Evolutionary conservation across 2,329 filamentous ascomycete species (phyloP), one percentile per base, ranked within the genome.

Genomic region (Trichophyton equinum): DNA sequence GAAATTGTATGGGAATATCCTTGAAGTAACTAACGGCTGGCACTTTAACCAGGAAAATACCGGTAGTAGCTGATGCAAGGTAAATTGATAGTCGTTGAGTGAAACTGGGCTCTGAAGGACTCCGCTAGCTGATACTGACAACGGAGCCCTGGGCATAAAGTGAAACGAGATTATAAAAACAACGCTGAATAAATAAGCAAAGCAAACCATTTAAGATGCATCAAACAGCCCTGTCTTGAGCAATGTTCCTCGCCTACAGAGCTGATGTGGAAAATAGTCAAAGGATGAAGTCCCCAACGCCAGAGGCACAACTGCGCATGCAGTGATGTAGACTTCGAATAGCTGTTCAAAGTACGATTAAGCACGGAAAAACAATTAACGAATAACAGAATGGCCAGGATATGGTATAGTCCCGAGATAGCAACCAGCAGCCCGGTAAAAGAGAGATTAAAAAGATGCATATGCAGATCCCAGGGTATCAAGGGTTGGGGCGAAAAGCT

Each of bases 401-500:
- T 27, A 33, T n/a, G 51, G 51, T 55, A 55, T 55, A 55, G 13
- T 36, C 51, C 51, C 51, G 51, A 36, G 51, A 55, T 55, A 55
- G 33, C 6, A 33, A 36, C 27, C 9, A 33, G 51, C 33, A 55
- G 27, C 51, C 30, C n/a, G 33, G 27, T 15, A 36, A 44, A 57
- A n/a, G 13, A 57, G 15, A 42, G 8, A 57, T 22, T 22, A 18
- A 57, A 42, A 40, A 42, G 55, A 44, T 20, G 18, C 53, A 56
- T 33, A 56, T 36, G 53, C 53, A 57, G 38, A n/a, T 40, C 36
- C 55, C 55, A 40, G 55, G 55, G 55, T 57, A 57, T 57, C 55
- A 42, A 57, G 36, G 36, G 36, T 30, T 55, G 51, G n/a, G 11
- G 30, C 36, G 33, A 40, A 36, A 57, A 22, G 18, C 4, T 57